Conservation (phyloP, 768 basidiomycete species). For the Flagelloscypha sp. region DNA sequence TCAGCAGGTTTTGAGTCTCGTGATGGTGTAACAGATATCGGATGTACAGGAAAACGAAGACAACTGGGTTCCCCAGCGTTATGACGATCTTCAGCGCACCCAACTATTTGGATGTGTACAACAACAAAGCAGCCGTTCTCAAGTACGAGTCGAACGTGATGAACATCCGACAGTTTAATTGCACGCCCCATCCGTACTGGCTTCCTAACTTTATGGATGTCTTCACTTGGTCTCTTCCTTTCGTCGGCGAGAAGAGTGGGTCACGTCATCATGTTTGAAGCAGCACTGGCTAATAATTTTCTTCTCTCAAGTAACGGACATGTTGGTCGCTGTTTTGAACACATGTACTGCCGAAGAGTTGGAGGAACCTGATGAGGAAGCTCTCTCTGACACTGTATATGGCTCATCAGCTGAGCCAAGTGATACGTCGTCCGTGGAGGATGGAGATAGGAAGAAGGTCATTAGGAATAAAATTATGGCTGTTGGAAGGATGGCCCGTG, state of each 20-base stretch:
- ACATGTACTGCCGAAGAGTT: conserved; percentile 96
- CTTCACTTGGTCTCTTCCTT: conserved; percentile 96
- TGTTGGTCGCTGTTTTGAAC: conserved; percentile 94
- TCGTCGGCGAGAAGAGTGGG: conserved; percentile 94
- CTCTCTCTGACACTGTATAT: conserved; percentile 28
- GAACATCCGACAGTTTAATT: conserved; percentile 85
- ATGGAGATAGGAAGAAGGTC: conserved; percentile 70
- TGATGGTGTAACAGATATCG: conserved; percentile 64
- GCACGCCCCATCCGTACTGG: conserved; percentile 84
- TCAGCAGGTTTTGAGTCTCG: neutral
- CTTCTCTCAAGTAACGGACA: conserved; percentile 77
- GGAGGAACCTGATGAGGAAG: conserved; percentile 67
- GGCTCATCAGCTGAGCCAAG: conserved; percentile 34
- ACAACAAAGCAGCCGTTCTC: conserved; percentile 93
- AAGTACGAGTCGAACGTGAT: conserved; percentile 97
- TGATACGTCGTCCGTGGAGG: conserved; percentile 35
- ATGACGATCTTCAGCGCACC: conserved; percentile 98
- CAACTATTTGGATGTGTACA: conserved; percentile 93
- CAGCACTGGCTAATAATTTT: conserved; percentile 1
- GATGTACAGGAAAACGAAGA: conserved; percentile 93
- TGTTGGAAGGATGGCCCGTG: conserved; percentile 91
- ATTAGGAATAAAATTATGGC: conserved; percentile 99
- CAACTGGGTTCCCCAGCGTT: conserved; percentile 91
- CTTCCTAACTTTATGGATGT: conserved; percentile 97
- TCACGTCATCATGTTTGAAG: conserved; percentile 11